Percentiles rank a stretch among this genome's conserved stretches.
phyloP scores from a whole-genome alignment of 306 rosid genomes.

The Lotus japonicus region DNA sequence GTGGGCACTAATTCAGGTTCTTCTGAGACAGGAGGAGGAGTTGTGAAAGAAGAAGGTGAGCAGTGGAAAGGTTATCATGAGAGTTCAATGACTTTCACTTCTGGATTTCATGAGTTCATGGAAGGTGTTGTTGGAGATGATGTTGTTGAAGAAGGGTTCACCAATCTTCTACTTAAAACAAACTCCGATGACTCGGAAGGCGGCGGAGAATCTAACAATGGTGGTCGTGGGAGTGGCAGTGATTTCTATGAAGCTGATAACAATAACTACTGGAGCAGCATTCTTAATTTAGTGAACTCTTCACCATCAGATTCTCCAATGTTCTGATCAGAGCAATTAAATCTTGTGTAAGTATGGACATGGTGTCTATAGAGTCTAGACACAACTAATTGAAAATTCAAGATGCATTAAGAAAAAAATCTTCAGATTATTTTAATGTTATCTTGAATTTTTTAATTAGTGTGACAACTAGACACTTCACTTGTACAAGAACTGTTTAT shows the following conservation, averaged over 20 bases:
- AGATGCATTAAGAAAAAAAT: background rate
- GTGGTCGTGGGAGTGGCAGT: background rate
- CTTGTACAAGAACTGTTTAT: background rate
- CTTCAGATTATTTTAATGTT: background rate
- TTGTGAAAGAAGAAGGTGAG: slow-evolving; percentile 50
- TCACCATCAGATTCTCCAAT: slow-evolving; percentile 79
- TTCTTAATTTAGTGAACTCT: slow-evolving; percentile 89
- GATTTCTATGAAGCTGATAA: slow-evolving; percentile 76
- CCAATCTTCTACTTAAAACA: slow-evolving; percentile 70
- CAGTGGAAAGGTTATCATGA: slow-evolving; percentile 62
- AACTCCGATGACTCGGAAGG: slow-evolving; percentile 64
- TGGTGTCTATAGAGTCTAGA: background rate
- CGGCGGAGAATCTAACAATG: slow-evolving; percentile 48
- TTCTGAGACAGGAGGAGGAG: slow-evolving; percentile 13
- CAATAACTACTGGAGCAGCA: slow-evolving; percentile 89
- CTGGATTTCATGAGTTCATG: slow-evolving; percentile 48
- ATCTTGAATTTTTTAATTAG: background rate
- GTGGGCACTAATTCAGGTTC: slow-evolving; percentile 63
- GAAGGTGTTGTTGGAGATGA: slow-evolving; percentile 29
- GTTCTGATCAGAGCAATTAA: slow-evolving; percentile 34
- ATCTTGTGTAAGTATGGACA: background rate
- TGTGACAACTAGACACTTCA: background rate
- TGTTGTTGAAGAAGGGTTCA: slow-evolving; percentile 73
- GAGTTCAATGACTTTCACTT: slow-evolving; percentile 31
- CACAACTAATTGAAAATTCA: background rate